Conservation (phyloP, 345 rosid genomes). For the Punica granatum region DNA sequence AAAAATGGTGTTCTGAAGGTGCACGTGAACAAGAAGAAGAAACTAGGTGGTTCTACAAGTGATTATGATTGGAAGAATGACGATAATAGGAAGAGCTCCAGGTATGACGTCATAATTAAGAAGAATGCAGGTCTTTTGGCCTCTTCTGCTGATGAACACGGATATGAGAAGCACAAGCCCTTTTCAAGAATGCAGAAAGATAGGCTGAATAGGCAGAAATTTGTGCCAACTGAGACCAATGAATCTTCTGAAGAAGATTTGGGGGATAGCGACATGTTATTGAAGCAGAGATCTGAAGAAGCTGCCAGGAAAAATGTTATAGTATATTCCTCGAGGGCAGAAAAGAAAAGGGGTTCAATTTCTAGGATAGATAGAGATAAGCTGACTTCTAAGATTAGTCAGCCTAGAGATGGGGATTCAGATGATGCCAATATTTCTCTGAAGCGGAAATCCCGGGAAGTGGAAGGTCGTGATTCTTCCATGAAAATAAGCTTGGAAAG, state of each 20-base stretch:
- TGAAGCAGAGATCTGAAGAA: background rate
- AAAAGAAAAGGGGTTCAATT: background rate
- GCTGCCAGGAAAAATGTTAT: background rate
- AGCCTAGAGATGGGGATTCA: conserved; percentile 32
- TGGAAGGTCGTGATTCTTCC: conserved; percentile 23
- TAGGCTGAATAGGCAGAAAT: conserved; percentile 25
- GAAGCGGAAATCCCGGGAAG: conserved; percentile 28
- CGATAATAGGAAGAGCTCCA: conserved; percentile 26
- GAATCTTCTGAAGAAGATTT: conserved; percentile 21
- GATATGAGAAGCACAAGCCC: conserved; percentile 31
- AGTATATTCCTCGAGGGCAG: background rate
- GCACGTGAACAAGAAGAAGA: conserved; percentile 68
- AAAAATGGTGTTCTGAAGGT: conserved; percentile 92
- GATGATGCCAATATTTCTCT: conserved; percentile 42
- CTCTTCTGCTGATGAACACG: conserved; percentile 28
- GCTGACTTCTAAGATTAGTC: conserved; percentile 8
- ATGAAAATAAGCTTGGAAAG: conserved; percentile 28
- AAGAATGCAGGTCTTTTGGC: conserved; percentile 29
- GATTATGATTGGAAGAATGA: conserved; percentile 33
- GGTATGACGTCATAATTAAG: conserved; percentile 33
- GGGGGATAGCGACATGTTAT: conserved; percentile 39
- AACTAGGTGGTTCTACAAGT: conserved; percentile 35
- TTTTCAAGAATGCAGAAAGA: conserved; percentile 29
- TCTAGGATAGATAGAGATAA: conserved; percentile 1
- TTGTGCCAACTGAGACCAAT: conserved; percentile 25